A percentile compares a stretch with the other conserved stretches of the same genome.
phyloP scores from a whole-genome alignment of 2,329 filamentous ascomycete species.

The Davidsoniella neocaledoniae region DNA sequence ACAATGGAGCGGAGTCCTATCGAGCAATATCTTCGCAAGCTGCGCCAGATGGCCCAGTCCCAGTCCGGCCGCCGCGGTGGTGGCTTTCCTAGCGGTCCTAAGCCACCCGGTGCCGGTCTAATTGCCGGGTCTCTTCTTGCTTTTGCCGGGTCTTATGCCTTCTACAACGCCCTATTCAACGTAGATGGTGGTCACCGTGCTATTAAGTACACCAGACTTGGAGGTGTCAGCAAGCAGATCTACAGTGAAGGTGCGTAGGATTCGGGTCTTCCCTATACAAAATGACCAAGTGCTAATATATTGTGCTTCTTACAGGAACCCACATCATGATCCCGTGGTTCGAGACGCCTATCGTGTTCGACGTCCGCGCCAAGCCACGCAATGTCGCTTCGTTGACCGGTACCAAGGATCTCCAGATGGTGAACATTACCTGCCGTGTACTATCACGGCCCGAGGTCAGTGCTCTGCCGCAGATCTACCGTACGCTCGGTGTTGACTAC shows the following conservation, averaged over 20 bases:
- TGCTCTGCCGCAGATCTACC: conserved; percentile 89
- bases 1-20: conserved; percentile 21
- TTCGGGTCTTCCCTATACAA: neutral
- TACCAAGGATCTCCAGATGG: conserved; percentile 99
- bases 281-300: conserved; percentile 12
- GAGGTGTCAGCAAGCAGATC: conserved; percentile 90
- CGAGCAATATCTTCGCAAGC: conserved; percentile 34
- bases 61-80: conserved; percentile 26
- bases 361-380: conserved; percentile 92
- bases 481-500: conserved; percentile 87
- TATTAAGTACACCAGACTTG: conserved; percentile 91
- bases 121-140: conserved; percentile 27
- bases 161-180: conserved; percentile 51
- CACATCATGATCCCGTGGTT: conserved; percentile 93
- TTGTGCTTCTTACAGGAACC: conserved; percentile 43
- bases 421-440: conserved; percentile 99
- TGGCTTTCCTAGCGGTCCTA: conserved; percentile 23
- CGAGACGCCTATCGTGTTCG: conserved; percentile 91
- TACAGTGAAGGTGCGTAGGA: conserved; percentile 63
- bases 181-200: conserved; percentile 97
- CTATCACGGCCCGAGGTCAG: conserved; percentile 78
- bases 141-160: conserved; percentile 29
- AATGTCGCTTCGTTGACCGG: conserved; percentile 94
- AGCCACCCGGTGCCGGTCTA: conserved; percentile 21
- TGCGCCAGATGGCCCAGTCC: conserved; percentile 30